phyloP scores from a whole-genome alignment of 2,329 filamentous ascomycete genomes.

The Trichoderma arundinaceum region DNA sequence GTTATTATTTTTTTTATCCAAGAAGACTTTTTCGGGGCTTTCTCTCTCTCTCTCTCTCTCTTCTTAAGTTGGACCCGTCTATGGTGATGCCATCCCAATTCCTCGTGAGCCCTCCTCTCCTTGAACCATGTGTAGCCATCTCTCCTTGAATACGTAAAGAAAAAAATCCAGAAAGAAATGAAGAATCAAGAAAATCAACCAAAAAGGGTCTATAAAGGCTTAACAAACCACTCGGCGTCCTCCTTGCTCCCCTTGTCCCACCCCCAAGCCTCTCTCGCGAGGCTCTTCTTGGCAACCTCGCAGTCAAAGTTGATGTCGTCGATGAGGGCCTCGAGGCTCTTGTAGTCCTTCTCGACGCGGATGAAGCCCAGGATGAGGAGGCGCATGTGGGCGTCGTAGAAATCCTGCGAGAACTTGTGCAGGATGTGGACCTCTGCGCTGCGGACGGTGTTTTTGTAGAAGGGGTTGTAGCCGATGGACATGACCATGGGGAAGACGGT shows the following conservation, averaged over 20 bases:
- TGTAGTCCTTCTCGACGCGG: conserved; percentile 87
- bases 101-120: background rate
- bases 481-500: conserved; percentile 83
- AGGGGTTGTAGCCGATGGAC: conserved; percentile 96
- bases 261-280: conserved; percentile 69
- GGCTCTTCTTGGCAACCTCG: conserved; percentile 75
- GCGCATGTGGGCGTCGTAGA: conserved; percentile 82
- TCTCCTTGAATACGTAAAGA: background rate
- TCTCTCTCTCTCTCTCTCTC: background rate
- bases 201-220: conserved; percentile 36
- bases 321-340: conserved; percentile 79
- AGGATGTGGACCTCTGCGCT: conserved; percentile 92
- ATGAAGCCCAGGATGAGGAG: conserved; percentile 86
- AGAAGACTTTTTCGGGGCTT: background rate
- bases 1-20: background rate
- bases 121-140: background rate
- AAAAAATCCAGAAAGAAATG: background rate
- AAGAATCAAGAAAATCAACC: background rate
- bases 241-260: conserved; percentile 44
- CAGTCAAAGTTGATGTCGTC: conserved; percentile 90
- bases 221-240: conserved; percentile 50
- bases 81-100: conserved; percentile 1
- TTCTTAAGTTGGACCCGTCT: background rate
- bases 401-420: conserved; percentile 76
- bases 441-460: conserved; percentile 88